Evolutionary conservation across 2,329 filamentous ascomycete genomes (phyloP).

Genomic region (Fusarium neocosmosporiellum): DNA sequence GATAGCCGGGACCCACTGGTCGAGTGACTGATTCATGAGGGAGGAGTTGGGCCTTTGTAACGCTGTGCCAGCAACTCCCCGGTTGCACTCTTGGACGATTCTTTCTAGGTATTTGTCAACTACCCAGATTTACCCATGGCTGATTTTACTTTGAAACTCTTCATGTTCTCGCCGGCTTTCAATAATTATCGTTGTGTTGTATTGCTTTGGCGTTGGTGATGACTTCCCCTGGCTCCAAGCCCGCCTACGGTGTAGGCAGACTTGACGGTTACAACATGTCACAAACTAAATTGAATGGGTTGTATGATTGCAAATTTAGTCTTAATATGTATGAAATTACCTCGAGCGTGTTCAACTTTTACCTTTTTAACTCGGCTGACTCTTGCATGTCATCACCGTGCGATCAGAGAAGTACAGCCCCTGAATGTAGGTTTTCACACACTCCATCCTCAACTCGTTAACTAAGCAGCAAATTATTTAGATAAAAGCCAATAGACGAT

Average conservation of each 20-base stretch:
- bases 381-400: background rate
- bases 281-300: background rate
- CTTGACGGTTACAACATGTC: background rate
- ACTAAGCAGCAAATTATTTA: background rate
- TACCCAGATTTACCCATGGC: background rate
- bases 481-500: background rate
- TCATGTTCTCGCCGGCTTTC: background rate
- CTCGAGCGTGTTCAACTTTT: background rate
- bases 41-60: background rate
- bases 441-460: background rate
- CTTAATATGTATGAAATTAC: background rate
- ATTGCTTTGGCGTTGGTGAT: background rate
- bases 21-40: background rate
- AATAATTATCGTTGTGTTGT: too few relatives aligned
- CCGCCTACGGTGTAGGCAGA: background rate
- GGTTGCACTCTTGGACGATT: background rate
- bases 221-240: background rate
- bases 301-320: rapidly evolving
- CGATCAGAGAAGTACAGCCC: background rate
- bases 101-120: background rate
- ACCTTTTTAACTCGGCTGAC: background rate
- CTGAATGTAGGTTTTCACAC: background rate
- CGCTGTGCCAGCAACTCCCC: background rate
- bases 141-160: background rate
- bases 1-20: slow-evolving; percentile 9